phyloP scores from a whole-genome alignment of 495 filamentous ascomycete species.

The Aspergillus conjunctus region DNA sequence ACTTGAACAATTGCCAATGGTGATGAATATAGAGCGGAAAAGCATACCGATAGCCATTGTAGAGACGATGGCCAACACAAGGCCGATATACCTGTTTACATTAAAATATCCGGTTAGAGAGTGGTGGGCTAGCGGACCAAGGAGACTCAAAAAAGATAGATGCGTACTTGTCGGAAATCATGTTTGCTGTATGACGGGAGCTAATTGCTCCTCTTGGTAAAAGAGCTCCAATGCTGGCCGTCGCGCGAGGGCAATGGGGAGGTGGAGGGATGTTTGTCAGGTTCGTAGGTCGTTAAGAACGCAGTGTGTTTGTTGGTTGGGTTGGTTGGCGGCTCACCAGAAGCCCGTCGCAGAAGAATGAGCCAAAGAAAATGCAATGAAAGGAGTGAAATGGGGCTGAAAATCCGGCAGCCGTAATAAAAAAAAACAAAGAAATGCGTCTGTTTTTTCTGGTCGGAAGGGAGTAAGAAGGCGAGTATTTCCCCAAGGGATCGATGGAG shows the following conservation, averaged over 20 bases:
- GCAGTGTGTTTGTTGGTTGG: slow-evolving; percentile 12
- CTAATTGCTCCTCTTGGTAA: slow-evolving; percentile 43
- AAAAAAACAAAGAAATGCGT: slow-evolving; percentile 12
- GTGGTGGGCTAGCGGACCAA: slow-evolving; percentile 17
- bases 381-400: slow-evolving; percentile 24
- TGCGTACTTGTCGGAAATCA: slow-evolving; percentile 85
- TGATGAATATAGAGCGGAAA: background rate
- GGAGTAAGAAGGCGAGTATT: slow-evolving; percentile 16
- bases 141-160: background rate
- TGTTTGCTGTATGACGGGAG: slow-evolving; percentile 54
- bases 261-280: slow-evolving; percentile 12
- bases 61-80: slow-evolving; percentile 84
- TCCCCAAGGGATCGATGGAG: slow-evolving; percentile 17
- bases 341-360: slow-evolving; percentile 9
- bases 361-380: slow-evolving; percentile 13
- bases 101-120: slow-evolving; percentile 37
- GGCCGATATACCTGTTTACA: slow-evolving; percentile 78
- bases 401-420: slow-evolving; percentile 17
- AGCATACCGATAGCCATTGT: slow-evolving; percentile 89
- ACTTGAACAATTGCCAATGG: slow-evolving; percentile 19
- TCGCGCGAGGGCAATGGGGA: slow-evolving; percentile 10
- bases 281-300: slow-evolving; percentile 10
- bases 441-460: background rate
- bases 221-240: slow-evolving; percentile 44
- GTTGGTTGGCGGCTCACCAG: slow-evolving; percentile 17